Evolutionary conservation across 441 rosid genomes (phyloP).

Genomic region (Biscutella laevigata): DNA sequence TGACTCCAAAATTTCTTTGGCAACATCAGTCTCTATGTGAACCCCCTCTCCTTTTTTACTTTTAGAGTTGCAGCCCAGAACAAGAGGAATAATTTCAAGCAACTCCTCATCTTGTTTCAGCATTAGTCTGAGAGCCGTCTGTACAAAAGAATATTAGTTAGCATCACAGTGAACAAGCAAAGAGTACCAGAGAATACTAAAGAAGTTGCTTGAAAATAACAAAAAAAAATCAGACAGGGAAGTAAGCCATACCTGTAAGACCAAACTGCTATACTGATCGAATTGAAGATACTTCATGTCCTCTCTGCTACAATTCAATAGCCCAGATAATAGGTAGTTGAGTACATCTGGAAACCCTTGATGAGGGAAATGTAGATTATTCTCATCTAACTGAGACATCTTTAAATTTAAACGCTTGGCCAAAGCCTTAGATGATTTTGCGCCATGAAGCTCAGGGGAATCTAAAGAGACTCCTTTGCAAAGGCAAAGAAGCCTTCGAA

Average conservation of each 20-base stretch:
- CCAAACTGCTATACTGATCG: slow-evolving; percentile 76
- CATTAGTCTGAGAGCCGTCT: slow-evolving; percentile 71
- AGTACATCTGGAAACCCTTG: slow-evolving; percentile 61
- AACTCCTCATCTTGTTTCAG: slow-evolving; percentile 53
- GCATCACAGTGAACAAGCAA: not conserved
- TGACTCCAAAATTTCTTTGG: slow-evolving; percentile 35
- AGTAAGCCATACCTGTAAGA: slow-evolving; percentile 54
- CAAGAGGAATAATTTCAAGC: slow-evolving; percentile 46
- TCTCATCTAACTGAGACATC: slow-evolving; percentile 28
- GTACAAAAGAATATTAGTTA: slow-evolving; percentile 27
- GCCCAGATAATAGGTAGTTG: slow-evolving; percentile 47
- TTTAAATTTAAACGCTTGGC: slow-evolving; percentile 63
- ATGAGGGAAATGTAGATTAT: slow-evolving; percentile 28
- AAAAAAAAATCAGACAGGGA: not conserved
- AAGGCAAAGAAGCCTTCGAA: slow-evolving; percentile 76
- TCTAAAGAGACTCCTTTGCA: slow-evolving; percentile 74
- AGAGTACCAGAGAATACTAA: not conserved
- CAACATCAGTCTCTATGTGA: slow-evolving; percentile 31
- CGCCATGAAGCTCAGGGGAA: slow-evolving; percentile 57
- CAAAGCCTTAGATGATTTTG: slow-evolving; percentile 52
- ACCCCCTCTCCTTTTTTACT: slow-evolving; percentile 29
- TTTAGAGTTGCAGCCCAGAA: slow-evolving; percentile 51
- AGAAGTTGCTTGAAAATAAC: not conserved
- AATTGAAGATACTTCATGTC: slow-evolving; percentile 46
- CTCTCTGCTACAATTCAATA: slow-evolving; percentile 42